Percentiles rank a stretch among this genome's conserved stretches.
Conservation (phyloP, 306 rosid species). For the Quercus rubra region DNA sequence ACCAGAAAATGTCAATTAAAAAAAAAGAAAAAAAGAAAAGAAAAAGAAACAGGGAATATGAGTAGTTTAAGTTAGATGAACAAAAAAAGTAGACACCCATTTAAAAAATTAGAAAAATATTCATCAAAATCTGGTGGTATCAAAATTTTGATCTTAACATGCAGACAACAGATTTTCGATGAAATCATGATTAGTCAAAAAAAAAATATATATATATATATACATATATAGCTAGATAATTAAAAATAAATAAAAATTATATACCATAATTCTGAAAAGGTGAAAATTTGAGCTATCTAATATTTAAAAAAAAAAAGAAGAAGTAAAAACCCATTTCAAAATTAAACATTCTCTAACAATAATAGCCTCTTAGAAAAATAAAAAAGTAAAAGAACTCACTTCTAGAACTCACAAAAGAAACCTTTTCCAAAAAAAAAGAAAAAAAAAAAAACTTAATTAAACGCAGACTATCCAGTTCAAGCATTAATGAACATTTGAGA, state of each 20-base stretch:
- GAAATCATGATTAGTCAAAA: background rate
- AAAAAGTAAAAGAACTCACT: background rate
- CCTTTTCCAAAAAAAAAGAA: background rate
- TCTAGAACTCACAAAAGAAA: background rate
- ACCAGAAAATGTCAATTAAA: no score
- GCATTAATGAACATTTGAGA: background rate
- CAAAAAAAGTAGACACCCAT: background rate
- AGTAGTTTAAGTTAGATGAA: background rate
- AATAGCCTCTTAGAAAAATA: background rate
- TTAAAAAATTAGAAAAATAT: background rate
- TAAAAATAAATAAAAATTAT: no score
- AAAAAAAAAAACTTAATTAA: background rate
- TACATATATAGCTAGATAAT: no score
- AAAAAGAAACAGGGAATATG: background rate
- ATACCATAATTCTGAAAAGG: background rate
- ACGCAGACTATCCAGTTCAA: constrained; percentile 14
- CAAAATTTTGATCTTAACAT: background rate
- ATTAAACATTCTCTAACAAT: background rate
- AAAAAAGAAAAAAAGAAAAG: background rate
- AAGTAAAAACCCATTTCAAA: background rate
- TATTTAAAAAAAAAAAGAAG: no score
- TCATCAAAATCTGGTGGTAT: background rate
- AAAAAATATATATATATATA: background rate
- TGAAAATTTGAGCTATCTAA: background rate
- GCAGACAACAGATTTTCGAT: background rate